These are phyloP conservation scores for Umbelopsis sp. DNA, from an alignment of 192 early-diverging fungal genomes.

Conservation along the genomic window DNA sequence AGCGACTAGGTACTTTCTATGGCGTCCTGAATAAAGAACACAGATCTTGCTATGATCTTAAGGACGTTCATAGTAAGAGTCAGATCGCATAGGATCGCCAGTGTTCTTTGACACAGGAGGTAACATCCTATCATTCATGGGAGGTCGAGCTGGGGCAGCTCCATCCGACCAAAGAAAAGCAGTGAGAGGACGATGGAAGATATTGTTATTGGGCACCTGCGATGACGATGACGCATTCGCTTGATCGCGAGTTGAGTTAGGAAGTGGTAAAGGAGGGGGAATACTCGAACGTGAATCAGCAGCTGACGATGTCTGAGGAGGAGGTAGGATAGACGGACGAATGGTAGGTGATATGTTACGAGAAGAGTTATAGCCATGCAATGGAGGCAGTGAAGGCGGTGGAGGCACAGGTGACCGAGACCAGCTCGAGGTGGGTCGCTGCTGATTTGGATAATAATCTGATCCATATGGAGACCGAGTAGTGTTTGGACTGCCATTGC, in stretches of 20 bases:
- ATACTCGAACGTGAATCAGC: constrained; percentile 3
- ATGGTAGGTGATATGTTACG: constrained; percentile 8
- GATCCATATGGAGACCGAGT: constrained; percentile 9
- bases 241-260: constrained; percentile 1
- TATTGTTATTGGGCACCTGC: constrained; percentile 1
- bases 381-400: constrained; percentile 7
- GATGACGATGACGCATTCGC: not conserved
- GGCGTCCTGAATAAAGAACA: not conserved
- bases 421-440: not conserved
- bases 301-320: not conserved
- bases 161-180: constrained; percentile 2
- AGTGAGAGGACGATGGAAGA: constrained; percentile 14
- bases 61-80: not conserved
- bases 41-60: not conserved
- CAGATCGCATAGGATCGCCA: constrained; percentile 1
- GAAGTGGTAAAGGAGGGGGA: constrained; percentile 9
- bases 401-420: constrained; percentile 14
- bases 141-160: constrained; percentile 11
- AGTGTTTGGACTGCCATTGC: not conserved
- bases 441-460: constrained; percentile 12
- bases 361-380: constrained; percentile 13
- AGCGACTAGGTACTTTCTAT: not conserved
- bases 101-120: not conserved
- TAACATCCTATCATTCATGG: constrained; percentile 10
- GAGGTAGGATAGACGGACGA: constrained; percentile 10